Conservation (phyloP, 345 rosid species). For the Hibiscus tridactylites region DNA sequence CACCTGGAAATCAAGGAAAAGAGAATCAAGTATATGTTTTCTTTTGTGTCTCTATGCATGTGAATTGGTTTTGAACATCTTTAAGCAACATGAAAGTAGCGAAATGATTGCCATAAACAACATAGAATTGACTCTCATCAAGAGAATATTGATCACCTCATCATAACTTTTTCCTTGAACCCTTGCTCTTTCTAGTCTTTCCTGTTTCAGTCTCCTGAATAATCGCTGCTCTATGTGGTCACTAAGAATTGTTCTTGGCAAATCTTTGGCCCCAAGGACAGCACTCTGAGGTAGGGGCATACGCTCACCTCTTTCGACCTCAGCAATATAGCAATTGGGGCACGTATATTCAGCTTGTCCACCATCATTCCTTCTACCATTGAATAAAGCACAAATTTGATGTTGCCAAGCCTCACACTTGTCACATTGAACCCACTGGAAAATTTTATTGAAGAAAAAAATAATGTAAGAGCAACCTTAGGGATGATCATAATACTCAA, state of each 20-base stretch:
- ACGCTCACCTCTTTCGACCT: conserved; percentile 87
- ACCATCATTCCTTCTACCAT: conserved; percentile 98
- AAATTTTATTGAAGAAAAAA: conserved; percentile 17
- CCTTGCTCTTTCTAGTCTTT: conserved; percentile 84
- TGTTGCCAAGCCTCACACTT: conserved; percentile 99
- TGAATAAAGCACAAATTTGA: conserved; percentile 95
- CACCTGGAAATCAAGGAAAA: conserved; percentile 40
- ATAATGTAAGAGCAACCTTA: conserved; percentile 10
- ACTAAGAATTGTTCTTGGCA: conserved; percentile 88
- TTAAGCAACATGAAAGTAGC: not conserved
- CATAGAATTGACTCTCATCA: not conserved
- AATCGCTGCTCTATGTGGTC: conserved; percentile 94
- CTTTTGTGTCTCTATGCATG: not conserved
- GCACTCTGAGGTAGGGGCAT: conserved; percentile 93
- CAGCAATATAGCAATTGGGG: conserved; percentile 86
- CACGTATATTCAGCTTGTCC: conserved; percentile 99
- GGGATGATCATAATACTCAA: conserved; percentile 8
- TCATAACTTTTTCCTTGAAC: conserved; percentile 63
- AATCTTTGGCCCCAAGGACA: conserved; percentile 95
- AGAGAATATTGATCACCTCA: conserved; percentile 52
- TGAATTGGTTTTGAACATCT: not conserved
- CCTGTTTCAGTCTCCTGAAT: conserved; percentile 61
- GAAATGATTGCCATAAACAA: not conserved
- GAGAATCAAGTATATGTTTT: conserved; percentile 3
- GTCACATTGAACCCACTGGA: conserved; percentile 99